Evolutionary conservation across 1,284 basidiomycete genomes (phyloP).

Genomic region (Apiotrichum montevideense): DNA sequence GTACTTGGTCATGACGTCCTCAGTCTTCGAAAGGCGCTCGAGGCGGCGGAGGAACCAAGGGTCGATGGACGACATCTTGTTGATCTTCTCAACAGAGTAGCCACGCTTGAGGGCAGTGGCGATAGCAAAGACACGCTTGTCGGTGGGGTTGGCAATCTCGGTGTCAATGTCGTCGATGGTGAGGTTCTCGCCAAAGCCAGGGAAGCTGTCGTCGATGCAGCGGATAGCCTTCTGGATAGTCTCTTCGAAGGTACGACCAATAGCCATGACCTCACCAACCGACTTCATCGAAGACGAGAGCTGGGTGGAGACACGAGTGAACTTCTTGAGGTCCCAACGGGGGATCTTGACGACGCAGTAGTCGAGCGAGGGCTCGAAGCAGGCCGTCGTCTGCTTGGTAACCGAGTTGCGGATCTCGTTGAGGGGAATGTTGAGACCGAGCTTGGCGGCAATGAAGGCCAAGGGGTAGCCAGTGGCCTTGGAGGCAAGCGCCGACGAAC

Average conservation of each 20-base stretch:
- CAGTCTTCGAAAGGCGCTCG: constrained; percentile 73
- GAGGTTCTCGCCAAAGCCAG: constrained; percentile 70
- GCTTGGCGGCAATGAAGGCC: constrained; percentile 96
- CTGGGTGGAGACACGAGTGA: constrained; percentile 78
- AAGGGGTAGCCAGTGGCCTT: constrained; percentile 98
- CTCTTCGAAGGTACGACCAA: constrained; percentile 96
- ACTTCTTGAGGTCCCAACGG: constrained; percentile 98
- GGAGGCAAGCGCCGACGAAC: constrained; percentile 94
- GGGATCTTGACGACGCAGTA: constrained; percentile 98
- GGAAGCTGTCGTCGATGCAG: constrained; percentile 89
- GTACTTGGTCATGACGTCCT: constrained; percentile 59
- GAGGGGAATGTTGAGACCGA: constrained; percentile 91
- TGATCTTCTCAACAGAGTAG: constrained; percentile 91
- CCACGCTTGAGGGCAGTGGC: constrained; percentile 92
- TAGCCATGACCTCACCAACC: constrained; percentile 98
- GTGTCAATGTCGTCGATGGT: constrained; percentile 75
- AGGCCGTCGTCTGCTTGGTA: constrained; percentile 91
- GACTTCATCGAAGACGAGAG: constrained; percentile 96
- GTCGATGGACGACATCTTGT: constrained; percentile 96
- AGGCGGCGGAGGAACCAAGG: constrained; percentile 95
- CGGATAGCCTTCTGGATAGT: constrained; percentile 97
- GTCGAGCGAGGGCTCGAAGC: constrained; percentile 96
- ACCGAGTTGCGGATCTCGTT: constrained; percentile 98
- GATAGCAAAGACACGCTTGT: constrained; percentile 94
- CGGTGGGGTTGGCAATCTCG: constrained; percentile 57